Conservation (phyloP, 768 basidiomycete genomes). For the Melanogaster broomeanus region DNA sequence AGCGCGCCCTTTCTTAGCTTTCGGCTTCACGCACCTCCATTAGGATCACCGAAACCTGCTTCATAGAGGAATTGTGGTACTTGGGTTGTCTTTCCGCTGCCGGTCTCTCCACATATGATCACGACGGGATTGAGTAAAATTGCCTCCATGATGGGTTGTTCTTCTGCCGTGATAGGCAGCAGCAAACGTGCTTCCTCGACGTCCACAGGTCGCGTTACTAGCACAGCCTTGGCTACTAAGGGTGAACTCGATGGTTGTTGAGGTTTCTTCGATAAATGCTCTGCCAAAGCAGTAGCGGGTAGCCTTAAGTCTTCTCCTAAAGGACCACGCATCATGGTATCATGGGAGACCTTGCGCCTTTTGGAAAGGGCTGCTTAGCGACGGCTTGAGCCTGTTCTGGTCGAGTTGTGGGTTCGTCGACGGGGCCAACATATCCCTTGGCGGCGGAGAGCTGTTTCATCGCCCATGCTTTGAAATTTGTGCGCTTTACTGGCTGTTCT, state of each 20-base stretch:
- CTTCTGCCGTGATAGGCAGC: conserved; percentile 89
- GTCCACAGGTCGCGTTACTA: conserved; percentile 63
- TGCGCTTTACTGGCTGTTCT: conserved; percentile 35
- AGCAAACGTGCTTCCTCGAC: conserved; percentile 77
- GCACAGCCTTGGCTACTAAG: conserved; percentile 42
- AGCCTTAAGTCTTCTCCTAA: conserved; percentile 71
- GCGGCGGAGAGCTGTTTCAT: conserved; percentile 65
- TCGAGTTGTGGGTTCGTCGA: conserved; percentile 14
- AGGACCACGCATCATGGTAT: conserved; percentile 69
- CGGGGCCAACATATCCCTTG: conserved; percentile 38
- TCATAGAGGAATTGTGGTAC: conserved; percentile 98
- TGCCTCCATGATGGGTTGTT: conserved; percentile 92
- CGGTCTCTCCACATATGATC: conserved; percentile 81
- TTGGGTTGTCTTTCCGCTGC: conserved; percentile 98
- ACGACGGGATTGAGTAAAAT: conserved; percentile 85
- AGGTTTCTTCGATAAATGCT: conserved; percentile 32
- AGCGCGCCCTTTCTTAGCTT: neutral
- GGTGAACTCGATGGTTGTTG: conserved; percentile 4
- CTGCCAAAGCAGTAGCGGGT: conserved; percentile 66
- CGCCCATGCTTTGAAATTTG: conserved; percentile 90
- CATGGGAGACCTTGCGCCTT: conserved; percentile 46
- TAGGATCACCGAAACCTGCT: conserved; percentile 86
- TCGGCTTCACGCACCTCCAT: conserved; percentile 59
- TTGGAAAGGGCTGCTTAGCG: conserved; percentile 33
- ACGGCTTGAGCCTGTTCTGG: conserved; percentile 6